Percentiles rank a stretch among this genome's conserved stretches.
Evolutionary conservation across 2,329 filamentous ascomycete species (phyloP).

Genomic region (Penicillium sumatraense): DNA sequence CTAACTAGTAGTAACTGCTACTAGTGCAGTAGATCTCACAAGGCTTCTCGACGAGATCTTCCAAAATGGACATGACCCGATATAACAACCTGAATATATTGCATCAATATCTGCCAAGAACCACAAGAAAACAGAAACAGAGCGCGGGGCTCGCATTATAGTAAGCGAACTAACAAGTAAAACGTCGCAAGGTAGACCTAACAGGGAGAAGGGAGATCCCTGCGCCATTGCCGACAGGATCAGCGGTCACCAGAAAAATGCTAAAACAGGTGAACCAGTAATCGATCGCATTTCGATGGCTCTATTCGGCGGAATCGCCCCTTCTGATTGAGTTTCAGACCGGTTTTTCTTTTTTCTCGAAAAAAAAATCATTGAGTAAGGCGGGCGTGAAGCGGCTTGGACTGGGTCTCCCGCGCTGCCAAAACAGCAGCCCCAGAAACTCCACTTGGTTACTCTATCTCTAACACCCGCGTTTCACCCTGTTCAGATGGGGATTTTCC

Average conservation of each 20-base stretch:
- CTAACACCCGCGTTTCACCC: constrained; percentile 22
- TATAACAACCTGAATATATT: neutral
- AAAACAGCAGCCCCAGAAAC: neutral
- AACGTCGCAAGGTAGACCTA: neutral
- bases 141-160: constrained; percentile 9
- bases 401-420: neutral
- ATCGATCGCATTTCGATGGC: neutral
- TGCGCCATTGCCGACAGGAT: neutral
- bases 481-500: neutral
- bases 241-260: neutral
- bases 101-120: neutral
- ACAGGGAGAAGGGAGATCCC: constrained; percentile 3
- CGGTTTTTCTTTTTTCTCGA: neutral
- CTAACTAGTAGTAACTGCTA: neutral
- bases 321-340: constrained; percentile 2
- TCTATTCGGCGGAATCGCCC: neutral
- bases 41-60: neutral
- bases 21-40: neutral
- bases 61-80: neutral
- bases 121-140: neutral
- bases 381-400: neutral
- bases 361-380: neutral
- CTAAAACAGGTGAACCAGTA: neutral
- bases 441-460: constrained; percentile 22
- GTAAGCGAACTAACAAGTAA: constrained; percentile 7